Conservation (phyloP, 139 green algal species). For the Choricystis sp. region DNA sequence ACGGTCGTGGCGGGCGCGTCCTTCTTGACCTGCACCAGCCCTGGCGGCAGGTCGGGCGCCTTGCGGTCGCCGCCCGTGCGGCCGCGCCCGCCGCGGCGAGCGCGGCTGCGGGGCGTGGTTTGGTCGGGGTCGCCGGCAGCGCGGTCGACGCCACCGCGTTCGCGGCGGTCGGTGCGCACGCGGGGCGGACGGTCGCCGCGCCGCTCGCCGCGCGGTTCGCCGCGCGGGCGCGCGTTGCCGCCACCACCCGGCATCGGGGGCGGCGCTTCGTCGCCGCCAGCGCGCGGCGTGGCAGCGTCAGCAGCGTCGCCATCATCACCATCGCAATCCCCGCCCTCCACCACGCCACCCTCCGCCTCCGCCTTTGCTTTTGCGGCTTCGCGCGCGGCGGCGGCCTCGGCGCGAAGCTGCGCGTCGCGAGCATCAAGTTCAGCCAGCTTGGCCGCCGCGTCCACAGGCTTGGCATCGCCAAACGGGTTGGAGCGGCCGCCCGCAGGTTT, state of each 20-base stretch:
- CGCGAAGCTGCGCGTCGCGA: slow-evolving; percentile 11
- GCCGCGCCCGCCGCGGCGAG: too few species aligned
- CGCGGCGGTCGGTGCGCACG: too few species aligned
- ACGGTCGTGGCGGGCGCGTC: too few species aligned
- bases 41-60: too few species aligned
- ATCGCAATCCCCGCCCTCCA: neutral
- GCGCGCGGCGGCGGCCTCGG: neutral
- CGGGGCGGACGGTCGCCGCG: neutral
- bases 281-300: neutral
- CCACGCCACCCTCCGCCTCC: too few species aligned
- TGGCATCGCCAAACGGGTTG: slow-evolving; percentile 34
- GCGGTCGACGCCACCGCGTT: neutral
- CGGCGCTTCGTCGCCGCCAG: neutral
- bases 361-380: neutral
- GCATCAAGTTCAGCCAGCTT: slow-evolving; percentile 28
- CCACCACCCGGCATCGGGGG: neutral
- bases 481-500: neutral
- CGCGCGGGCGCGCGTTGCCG: neutral
- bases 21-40: too few species aligned
- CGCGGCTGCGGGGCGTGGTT: too few species aligned
- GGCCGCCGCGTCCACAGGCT: slow-evolving; percentile 20
- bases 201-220: neutral
- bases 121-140: too few species aligned
- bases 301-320: neutral
- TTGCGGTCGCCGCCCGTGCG: too few species aligned